Conservation (phyloP, 805 yeast genomes). For the Schizosaccharomyces octosporus region DNA sequence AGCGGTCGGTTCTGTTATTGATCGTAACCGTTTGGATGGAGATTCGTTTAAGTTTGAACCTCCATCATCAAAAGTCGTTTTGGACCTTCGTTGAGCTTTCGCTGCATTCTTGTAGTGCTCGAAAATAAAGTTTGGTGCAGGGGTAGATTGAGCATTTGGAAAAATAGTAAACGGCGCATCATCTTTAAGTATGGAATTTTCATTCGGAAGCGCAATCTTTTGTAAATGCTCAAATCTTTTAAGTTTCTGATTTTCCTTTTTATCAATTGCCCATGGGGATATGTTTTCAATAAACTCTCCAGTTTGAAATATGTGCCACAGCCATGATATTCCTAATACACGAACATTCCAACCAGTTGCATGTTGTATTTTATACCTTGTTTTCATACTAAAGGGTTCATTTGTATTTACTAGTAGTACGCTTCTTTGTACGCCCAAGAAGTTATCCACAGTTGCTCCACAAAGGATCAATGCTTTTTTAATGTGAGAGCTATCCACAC, state of each 20-base stretch:
- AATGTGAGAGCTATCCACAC: background rate
- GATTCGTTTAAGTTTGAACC: too few relatives aligned
- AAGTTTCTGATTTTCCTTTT: background rate
- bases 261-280: background rate
- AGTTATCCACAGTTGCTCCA: background rate
- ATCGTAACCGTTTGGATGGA: background rate
- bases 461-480: background rate
- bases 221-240: background rate
- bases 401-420: background rate
- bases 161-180: background rate
- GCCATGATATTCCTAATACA: background rate
- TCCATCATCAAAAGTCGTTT: too few relatives aligned
- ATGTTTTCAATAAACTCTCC: background rate
- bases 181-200: too few relatives aligned
- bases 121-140: background rate
- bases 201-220: background rate
- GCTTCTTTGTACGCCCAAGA: background rate
- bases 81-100: too few relatives aligned
- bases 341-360: background rate
- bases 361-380: background rate
- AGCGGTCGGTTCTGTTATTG: background rate
- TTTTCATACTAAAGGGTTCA: background rate
- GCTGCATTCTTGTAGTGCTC: too few relatives aligned
- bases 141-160: background rate
- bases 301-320: background rate